Evolutionary conservation across 495 filamentous ascomycete genomes (phyloP).

Genomic region (Trichoderma gamsii): DNA sequence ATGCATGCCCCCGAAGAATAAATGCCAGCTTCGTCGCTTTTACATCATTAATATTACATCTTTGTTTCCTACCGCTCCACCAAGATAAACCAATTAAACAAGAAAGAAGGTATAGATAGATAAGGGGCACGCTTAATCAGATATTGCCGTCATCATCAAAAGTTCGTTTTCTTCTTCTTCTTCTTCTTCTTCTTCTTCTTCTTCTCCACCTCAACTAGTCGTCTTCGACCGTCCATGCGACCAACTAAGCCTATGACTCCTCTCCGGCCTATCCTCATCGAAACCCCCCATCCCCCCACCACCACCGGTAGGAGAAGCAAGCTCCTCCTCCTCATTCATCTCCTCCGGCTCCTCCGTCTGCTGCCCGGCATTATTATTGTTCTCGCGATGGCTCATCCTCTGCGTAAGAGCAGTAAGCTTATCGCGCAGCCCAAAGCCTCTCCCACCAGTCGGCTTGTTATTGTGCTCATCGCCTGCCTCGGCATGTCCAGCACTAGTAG

Average conservation of each 20-base stretch:
- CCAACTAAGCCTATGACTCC: background rate
- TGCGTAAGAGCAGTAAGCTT: constrained; percentile 35
- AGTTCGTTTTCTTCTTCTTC: too few species aligned
- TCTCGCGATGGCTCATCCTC: constrained; percentile 30
- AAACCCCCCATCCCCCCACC: background rate
- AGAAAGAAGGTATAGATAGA: background rate
- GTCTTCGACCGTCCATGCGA: background rate
- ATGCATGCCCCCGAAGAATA: too few species aligned
- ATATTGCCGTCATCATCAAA: too few species aligned
- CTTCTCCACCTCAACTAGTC: background rate
- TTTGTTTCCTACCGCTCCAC: background rate
- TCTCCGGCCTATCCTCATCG: background rate
- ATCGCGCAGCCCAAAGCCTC: constrained; percentile 32
- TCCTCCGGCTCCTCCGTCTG: constrained; percentile 10
- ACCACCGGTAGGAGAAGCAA: background rate
- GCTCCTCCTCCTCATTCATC: background rate
- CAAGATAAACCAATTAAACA: background rate
- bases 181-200: too few species aligned
- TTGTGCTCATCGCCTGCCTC: constrained; percentile 19
- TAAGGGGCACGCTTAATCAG: background rate
- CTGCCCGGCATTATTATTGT: constrained; percentile 17
- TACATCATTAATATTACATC: background rate
- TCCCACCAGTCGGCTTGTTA: constrained; percentile 21
- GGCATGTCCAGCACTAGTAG: constrained; percentile 2
- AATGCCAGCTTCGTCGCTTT: too few species aligned